Evolutionary conservation across 2,329 filamentous ascomycete genomes (phyloP), one percentile per base, ranked within the genome.

Genomic region (Fusarium praegraminearum): DNA sequence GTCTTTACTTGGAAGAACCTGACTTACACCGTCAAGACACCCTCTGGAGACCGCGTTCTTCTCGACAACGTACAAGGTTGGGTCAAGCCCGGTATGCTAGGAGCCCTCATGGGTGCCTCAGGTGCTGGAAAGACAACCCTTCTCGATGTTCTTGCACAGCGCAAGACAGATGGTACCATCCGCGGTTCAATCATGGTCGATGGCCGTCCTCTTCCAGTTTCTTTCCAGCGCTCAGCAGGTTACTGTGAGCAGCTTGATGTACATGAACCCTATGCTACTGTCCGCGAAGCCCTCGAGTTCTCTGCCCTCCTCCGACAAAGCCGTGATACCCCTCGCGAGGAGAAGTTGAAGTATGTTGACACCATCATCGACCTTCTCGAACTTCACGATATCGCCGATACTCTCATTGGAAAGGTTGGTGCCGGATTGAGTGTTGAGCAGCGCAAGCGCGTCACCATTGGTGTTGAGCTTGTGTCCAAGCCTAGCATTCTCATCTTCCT

Each of bases 81-180:
- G 89, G 91, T 94, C 57, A 93, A 93, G 78, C 92, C 93, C 2
- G 92, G 92, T 46, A 93, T 90, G 68, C 79, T 94, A 22, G 93
- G 90, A 4, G 92, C 91, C 7, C 82, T 95, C n/a, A 93, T 94
- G 92, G 90, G 92, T 73, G 88, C 91, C 3, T 92, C 90, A 13
- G 93, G 92, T 69, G 93, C 93, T 18, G 93, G 93, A 53, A 97
- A 97, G 80, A 97, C 93, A 0, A 96, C 93, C 0, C 85, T 97
- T 4, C 83, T 97, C 9, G 93, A 97, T 77, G 91, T 93, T 4
- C 85, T 97, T 33, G 93, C 93, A 7, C 92, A 91, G 65, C 88
- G 92, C 72, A 91, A 92, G 62, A 94, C 91, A 1, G 92, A 93
- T 80, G 93, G 93, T 71, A 89, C 91, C 4, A 91, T 95, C 28